Conservation (phyloP, 2,329 filamentous ascomycete genomes). For the Teratosphaeria gauchensis region DNA sequence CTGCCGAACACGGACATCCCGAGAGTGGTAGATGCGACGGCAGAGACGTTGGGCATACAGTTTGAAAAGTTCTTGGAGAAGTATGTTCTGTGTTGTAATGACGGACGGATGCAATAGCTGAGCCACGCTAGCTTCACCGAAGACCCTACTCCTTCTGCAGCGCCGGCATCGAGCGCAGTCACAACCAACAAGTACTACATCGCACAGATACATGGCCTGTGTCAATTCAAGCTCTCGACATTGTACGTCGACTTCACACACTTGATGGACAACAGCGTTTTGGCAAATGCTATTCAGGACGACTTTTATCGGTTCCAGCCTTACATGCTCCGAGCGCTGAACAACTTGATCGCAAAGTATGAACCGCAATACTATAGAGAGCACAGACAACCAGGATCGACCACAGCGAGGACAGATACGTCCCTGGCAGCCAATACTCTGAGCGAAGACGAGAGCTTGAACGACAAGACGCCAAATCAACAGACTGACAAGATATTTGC, state of each 20-base stretch:
- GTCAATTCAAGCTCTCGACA: conserved; percentile 65
- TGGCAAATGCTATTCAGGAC: conserved; percentile 76
- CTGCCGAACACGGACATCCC: conserved; percentile 50
- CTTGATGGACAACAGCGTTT: conserved; percentile 62
- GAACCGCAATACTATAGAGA: conserved; percentile 90
- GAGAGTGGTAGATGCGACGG: conserved; percentile 66
- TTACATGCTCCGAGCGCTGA: conserved; percentile 77
- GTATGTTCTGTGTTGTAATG: conserved; percentile 37
- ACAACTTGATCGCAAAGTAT: conserved; percentile 89
- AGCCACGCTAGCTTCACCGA: conserved; percentile 48
- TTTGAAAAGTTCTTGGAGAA: conserved; percentile 74
- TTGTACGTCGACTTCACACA: conserved; percentile 85
- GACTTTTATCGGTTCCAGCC: conserved; percentile 94
- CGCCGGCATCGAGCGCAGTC: conserved; percentile 58
- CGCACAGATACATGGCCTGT: conserved; percentile 71
- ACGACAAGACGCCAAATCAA: conserved; percentile 74
- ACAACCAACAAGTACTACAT: conserved; percentile 78
- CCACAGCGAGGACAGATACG: conserved; percentile 57
- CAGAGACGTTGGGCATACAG: conserved; percentile 61
- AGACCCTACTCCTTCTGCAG: conserved; percentile 54
- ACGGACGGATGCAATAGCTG: conserved; percentile 1
- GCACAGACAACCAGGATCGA: conserved; percentile 72
- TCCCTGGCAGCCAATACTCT: conserved; percentile 48
- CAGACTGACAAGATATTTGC: conserved; percentile 96
- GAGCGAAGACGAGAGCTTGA: conserved; percentile 49